Percentiles rank a stretch among this genome's conserved stretches.
Evolutionary conservation across 2,329 filamentous ascomycete species (phyloP).

Genomic region (Colletotrichum australisinense): DNA sequence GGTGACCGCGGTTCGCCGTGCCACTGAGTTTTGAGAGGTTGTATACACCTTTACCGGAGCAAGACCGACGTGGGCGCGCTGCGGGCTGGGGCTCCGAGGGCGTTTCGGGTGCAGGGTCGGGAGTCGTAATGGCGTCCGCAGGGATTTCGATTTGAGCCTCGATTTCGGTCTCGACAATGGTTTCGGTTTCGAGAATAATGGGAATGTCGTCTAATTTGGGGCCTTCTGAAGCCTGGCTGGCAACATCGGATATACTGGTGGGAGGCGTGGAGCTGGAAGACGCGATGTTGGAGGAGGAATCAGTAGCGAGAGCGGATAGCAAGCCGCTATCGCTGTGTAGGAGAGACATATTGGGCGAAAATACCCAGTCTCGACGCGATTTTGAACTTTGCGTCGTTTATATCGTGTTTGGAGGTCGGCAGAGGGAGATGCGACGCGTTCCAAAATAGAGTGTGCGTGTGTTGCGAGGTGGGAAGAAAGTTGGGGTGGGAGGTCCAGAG

Average conservation of each 20-base stretch:
- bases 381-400: slow-evolving; percentile 5
- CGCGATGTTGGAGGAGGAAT: slow-evolving; percentile 63
- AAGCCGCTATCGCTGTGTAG: slow-evolving; percentile 43
- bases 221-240: slow-evolving; percentile 64
- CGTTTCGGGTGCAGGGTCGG: slow-evolving; percentile 22
- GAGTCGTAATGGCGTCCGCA: background rate
- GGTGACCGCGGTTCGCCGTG: slow-evolving; percentile 70
- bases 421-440: slow-evolving; percentile 35
- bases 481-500: slow-evolving; percentile 21
- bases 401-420: background rate
- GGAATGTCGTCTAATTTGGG: slow-evolving; percentile 48
- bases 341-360: slow-evolving; percentile 43
- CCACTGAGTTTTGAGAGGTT: slow-evolving; percentile 74
- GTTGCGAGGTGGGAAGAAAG: slow-evolving; percentile 21
- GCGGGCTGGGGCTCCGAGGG: slow-evolving; percentile 43
- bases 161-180: slow-evolving; percentile 21
- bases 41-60: slow-evolving; percentile 70
- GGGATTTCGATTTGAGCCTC: slow-evolving; percentile 31
- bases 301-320: slow-evolving; percentile 45
- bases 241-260: slow-evolving; percentile 73
- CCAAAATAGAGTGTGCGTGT: slow-evolving; percentile 23
- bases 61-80: slow-evolving; percentile 65
- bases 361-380: slow-evolving; percentile 34
- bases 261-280: slow-evolving; percentile 73
- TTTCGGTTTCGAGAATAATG: slow-evolving; percentile 34